A percentile compares a stretch with the other conserved stretches of the same genome.
These are phyloP conservation scores for Raphanus sativus DNA, from an alignment of 345 rosid species.

Conservation along the genomic window DNA sequence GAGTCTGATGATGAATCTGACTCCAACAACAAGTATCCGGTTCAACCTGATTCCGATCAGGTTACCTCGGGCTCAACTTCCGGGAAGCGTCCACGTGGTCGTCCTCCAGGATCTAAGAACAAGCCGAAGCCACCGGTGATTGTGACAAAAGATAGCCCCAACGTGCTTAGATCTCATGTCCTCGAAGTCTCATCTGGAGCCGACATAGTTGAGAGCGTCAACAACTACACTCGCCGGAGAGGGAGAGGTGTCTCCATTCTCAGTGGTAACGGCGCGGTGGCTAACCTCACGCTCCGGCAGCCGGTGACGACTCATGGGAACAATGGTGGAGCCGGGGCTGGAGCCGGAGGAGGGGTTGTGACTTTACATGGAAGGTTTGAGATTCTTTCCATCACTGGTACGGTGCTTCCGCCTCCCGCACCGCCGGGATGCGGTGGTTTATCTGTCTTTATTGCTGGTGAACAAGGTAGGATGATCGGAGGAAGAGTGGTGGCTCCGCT, in stretches of 20 bases:
- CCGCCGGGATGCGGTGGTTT: constrained; percentile 75
- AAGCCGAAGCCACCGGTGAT: constrained; percentile 71
- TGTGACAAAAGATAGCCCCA: constrained; percentile 70
- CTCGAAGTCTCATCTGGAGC: constrained; percentile 65
- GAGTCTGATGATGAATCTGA: too few relatives aligned
- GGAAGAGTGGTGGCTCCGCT: constrained; percentile 65
- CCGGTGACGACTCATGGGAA: constrained; percentile 49
- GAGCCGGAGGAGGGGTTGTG: constrained; percentile 41
- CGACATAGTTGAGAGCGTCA: constrained; percentile 60
- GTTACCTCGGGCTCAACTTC: constrained; percentile 33
- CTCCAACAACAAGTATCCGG: too few relatives aligned
- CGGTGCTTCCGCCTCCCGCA: constrained; percentile 80
- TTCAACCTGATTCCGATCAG: constrained; percentile 29
- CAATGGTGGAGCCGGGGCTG: constrained; percentile 9
- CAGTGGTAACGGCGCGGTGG: constrained; percentile 60
- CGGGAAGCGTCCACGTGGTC: constrained; percentile 70
- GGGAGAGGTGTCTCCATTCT: constrained; percentile 72
- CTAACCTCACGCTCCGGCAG: constrained; percentile 55
- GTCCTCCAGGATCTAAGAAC: constrained; percentile 81
- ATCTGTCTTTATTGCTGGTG: constrained; percentile 61
- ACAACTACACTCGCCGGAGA: constrained; percentile 53
- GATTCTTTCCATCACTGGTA: constrained; percentile 67
- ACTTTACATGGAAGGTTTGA: constrained; percentile 79
- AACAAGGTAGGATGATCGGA: constrained; percentile 78
- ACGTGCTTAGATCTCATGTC: constrained; percentile 72